Percentiles rank a stretch among this genome's conserved stretches.
Conservation (phyloP, 352 stramenopile genomes). For the Saprolegnia diclina region DNA sequence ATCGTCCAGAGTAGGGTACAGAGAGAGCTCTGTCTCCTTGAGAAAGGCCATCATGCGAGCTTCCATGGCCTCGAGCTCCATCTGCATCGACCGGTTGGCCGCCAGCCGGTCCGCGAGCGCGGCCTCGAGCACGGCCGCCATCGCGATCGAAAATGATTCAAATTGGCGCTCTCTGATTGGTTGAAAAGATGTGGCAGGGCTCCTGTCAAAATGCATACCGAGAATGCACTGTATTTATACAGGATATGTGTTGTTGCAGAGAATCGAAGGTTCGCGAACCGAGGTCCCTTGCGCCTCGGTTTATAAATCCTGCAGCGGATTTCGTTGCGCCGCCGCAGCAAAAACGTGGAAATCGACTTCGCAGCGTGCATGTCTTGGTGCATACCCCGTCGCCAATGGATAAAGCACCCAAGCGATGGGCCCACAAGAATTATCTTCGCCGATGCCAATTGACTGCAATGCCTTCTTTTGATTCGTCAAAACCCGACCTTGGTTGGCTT, state of each 20-base stretch:
- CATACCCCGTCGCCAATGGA: neutral
- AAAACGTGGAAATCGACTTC: neutral
- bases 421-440: neutral
- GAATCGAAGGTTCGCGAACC: conserved; percentile 3
- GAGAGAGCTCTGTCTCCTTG: conserved; percentile 33
- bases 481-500: neutral
- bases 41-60: conserved; percentile 34
- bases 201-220: neutral
- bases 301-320: conserved; percentile 9
- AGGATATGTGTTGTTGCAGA: neutral
- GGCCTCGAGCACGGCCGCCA: neutral
- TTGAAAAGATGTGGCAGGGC: neutral
- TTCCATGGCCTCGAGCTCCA: conserved; percentile 25
- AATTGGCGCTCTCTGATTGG: neutral
- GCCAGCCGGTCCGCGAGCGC: conserved; percentile 11
- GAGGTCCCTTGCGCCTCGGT: neutral
- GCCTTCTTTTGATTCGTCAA: neutral
- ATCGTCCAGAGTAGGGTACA: conserved; percentile 34
- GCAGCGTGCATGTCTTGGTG: neutral
- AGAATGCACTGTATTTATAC: neutral
- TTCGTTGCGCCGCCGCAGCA: neutral
- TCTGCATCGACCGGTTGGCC: conserved; percentile 19
- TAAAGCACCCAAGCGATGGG: neutral
- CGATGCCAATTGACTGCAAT: neutral
- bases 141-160: conserved; percentile 6